Percentiles rank a stretch among this genome's conserved stretches.
Evolutionary conservation across 257 asterid species (phyloP).

Genomic region (Prunella vulgaris): DNA sequence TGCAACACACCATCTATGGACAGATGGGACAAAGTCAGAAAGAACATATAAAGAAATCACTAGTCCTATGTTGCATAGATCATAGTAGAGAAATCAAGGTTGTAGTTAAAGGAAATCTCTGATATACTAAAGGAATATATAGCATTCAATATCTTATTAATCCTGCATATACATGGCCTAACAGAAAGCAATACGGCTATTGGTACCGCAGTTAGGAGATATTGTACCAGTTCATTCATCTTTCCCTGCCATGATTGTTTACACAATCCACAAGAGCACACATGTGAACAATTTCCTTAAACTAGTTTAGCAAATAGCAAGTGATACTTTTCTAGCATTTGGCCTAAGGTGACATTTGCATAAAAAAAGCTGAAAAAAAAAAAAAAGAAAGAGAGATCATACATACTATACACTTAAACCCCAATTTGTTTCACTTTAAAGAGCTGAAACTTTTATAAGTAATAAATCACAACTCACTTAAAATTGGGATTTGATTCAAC

Average conservation of each 20-base stretch:
- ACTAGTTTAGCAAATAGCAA: neutral
- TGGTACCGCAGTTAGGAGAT: neutral
- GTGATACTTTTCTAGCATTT: constrained; percentile 7
- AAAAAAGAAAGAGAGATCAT: neutral
- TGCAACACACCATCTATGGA: neutral
- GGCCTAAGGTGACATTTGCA: neutral
- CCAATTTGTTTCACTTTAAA: constrained; percentile 3
- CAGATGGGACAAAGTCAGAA: neutral
- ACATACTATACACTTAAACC: neutral
- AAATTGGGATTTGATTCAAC: constrained; percentile 60
- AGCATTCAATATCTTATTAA: neutral
- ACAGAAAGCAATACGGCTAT: neutral
- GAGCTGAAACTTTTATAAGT: constrained; percentile 1
- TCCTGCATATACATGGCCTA: neutral
- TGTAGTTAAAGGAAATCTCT: neutral
- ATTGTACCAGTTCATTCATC: neutral
- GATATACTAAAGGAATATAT: no score
- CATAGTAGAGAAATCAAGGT: neutral
- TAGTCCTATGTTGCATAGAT: neutral
- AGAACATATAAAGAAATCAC: neutral
- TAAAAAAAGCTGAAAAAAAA: neutral
- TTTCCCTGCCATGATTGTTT: neutral
- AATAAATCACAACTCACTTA: constrained; percentile 47
- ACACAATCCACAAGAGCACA: neutral
- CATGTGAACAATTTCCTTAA: neutral